These are phyloP conservation scores for Glycine soja DNA, from an alignment of 306 rosid species.

Conservation along the genomic window DNA sequence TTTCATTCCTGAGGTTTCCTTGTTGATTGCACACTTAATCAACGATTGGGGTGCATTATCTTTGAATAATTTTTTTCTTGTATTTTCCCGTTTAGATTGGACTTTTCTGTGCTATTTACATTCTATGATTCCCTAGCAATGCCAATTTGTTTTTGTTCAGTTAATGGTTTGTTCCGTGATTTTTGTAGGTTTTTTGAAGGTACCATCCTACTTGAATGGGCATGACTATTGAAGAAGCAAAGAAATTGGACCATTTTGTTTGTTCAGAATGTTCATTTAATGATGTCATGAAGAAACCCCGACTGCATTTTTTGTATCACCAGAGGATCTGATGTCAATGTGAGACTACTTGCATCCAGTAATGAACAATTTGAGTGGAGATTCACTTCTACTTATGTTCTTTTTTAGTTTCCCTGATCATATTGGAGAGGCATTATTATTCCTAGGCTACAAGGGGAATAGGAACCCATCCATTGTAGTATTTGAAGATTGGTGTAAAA, in stretches of 20 bases:
- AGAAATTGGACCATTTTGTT: conserved; percentile 79
- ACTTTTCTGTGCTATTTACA: not conserved
- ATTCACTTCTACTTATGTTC: conserved; percentile 4
- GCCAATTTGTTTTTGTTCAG: not conserved
- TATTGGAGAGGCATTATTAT: conserved; percentile 3
- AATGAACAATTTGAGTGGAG: not conserved
- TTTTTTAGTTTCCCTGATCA: not conserved
- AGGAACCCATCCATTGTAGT: not conserved
- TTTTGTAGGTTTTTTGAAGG: too few species aligned
- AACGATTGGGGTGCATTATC: not conserved
- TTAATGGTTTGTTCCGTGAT: too few species aligned
- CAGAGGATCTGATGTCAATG: conserved; percentile 69
- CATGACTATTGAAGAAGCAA: conserved; percentile 78
- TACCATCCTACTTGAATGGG: too few species aligned
- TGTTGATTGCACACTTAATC: not conserved
- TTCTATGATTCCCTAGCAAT: not conserved
- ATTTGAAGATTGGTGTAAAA: conserved; percentile 34
- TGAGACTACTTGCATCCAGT: conserved; percentile 40
- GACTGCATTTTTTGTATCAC: conserved; percentile 57
- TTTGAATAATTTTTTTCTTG: not conserved
- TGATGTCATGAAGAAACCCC: conserved; percentile 67
- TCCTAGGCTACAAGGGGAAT: not conserved
- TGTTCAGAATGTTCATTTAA: conserved; percentile 85
- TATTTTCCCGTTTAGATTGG: not conserved
- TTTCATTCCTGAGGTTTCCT: not conserved